phyloP scores from a whole-genome alignment of 768 basidiomycete species.

The Termitomyces sp. region DNA sequence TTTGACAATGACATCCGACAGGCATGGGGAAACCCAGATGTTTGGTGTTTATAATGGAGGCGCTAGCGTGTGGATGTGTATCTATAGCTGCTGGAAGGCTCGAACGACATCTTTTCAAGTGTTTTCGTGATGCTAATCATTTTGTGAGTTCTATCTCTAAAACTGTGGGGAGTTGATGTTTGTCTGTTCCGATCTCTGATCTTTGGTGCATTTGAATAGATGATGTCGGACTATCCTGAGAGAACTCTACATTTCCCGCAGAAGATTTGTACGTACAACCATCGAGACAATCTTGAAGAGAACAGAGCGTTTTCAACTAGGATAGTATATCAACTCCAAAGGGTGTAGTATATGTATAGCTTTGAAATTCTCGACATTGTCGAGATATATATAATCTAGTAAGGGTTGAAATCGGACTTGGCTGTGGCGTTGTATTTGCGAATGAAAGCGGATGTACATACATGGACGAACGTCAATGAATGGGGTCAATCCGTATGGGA shows the following conservation, averaged over 20 bases:
- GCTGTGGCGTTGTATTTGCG: too few species aligned
- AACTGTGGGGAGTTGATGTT: too few species aligned
- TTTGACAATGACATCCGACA: not conserved
- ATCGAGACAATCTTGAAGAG: not conserved
- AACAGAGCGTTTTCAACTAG: too few species aligned
- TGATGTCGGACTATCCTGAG: conserved; percentile 4
- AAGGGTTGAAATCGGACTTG: too few species aligned
- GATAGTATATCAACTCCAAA: too few species aligned
- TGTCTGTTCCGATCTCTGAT: not conserved
- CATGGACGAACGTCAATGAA: too few species aligned
- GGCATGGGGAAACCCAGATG: not conserved
- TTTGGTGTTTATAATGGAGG: conserved; percentile 1
- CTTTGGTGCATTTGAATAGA: not conserved
- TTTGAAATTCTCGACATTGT: too few species aligned
- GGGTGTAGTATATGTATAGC: too few species aligned
- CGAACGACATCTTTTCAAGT: not conserved
- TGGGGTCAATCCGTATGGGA: too few species aligned
- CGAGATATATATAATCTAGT: too few species aligned
- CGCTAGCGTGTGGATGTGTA: not conserved
- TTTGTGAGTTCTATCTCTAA: conserved; percentile 2
- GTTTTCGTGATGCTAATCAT: not conserved
- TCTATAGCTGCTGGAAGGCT: not conserved
- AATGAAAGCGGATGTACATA: too few species aligned
- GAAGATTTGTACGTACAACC: not conserved
- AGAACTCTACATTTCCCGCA: not conserved